Conservation (phyloP, 768 basidiomycete genomes). For the Boletus patriciae region DNA sequence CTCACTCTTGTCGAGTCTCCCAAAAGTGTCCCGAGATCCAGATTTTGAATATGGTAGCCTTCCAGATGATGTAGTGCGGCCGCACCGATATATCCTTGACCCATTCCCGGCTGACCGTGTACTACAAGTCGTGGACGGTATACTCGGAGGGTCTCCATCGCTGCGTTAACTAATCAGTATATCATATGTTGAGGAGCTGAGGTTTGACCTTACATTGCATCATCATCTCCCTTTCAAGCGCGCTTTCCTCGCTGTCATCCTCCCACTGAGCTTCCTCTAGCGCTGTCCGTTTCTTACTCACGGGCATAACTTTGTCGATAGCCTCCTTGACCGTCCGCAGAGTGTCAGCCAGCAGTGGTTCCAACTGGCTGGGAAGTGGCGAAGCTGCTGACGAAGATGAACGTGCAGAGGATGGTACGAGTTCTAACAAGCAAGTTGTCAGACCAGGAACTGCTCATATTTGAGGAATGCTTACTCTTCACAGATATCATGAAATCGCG, state of each 20-base stretch:
- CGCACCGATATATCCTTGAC: conserved; percentile 86
- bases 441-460: background rate
- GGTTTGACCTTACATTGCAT: conserved; percentile 64
- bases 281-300: conserved; percentile 76
- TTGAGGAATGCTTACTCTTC: conserved; percentile 64
- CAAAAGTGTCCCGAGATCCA: conserved; percentile 87
- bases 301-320: conserved; percentile 74
- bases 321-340: conserved; percentile 71
- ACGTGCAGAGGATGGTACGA: conserved; percentile 92
- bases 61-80: conserved; percentile 93
- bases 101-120: conserved; percentile 83
- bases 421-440: conserved; percentile 51
- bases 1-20: conserved; percentile 86
- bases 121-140: conserved; percentile 87
- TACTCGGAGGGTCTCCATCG: conserved; percentile 87
- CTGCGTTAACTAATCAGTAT: conserved; percentile 40
- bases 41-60: conserved; percentile 91
- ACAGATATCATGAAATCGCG: conserved; percentile 97
- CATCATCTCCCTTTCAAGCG: conserved; percentile 84
- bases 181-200: background rate
- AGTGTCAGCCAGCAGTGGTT: conserved; percentile 66
- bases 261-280: conserved; percentile 96
- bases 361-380: conserved; percentile 82
- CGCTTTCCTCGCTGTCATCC: conserved; percentile 76
- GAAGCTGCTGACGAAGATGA: conserved; percentile 85